These are phyloP conservation scores for Silene vulgaris DNA, from an alignment of 179 eudicot species.

Conservation along the genomic window DNA sequence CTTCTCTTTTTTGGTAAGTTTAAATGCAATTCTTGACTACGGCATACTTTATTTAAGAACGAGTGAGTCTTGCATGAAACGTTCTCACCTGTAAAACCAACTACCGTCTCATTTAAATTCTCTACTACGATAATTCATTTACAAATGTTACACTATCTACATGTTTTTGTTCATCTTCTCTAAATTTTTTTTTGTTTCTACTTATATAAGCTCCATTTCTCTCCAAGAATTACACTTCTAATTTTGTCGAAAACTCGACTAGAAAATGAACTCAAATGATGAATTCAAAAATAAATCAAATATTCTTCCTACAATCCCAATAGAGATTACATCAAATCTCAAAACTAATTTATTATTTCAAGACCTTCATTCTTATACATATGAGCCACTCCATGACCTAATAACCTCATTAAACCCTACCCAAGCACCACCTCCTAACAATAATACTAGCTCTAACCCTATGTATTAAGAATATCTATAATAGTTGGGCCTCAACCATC, in stretches of 20 bases:
- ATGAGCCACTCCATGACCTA: slow-evolving; percentile 24
- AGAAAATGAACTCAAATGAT: slow-evolving; percentile 24
- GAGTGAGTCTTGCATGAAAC: no score
- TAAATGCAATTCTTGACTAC: no score
- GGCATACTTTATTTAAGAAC: no score
- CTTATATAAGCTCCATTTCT: background rate
- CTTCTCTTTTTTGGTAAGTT: no score
- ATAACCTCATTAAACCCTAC: slow-evolving; percentile 24
- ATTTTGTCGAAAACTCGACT: background rate
- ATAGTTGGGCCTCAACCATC: no score
- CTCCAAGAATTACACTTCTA: background rate
- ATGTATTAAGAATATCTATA: no score
- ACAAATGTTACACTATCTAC: slow-evolving; percentile 15
- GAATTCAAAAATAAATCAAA: slow-evolving; percentile 17
- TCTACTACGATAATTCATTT: background rate
- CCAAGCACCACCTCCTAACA: slow-evolving; percentile 22
- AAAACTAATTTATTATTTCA: slow-evolving; percentile 20
- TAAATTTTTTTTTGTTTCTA: background rate
- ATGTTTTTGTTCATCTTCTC: background rate
- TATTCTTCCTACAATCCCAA: background rate
- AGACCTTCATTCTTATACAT: slow-evolving; percentile 20
- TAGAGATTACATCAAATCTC: slow-evolving; percentile 17
- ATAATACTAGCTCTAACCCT: slow-evolving; percentile 9
- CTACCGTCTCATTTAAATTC: no score
- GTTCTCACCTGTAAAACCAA: no score